These are phyloP conservation scores for Dipodascus geniculatus DNA, from an alignment of 805 yeast genomes.

Conservation along the genomic window DNA sequence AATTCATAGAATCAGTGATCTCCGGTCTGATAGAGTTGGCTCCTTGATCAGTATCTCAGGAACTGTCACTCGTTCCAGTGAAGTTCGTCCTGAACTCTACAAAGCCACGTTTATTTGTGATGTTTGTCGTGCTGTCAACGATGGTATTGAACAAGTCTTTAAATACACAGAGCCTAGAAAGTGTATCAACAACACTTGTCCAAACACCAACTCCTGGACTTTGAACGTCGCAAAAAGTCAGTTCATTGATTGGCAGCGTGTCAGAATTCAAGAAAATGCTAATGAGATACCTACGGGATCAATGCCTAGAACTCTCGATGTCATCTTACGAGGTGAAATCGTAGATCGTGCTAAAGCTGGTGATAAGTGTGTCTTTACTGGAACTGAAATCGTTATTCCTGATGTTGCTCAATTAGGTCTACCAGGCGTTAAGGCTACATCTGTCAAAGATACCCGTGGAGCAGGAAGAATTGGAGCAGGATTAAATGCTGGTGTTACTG, in stretches of 20 bases:
- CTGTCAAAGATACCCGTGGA: constrained; percentile 55
- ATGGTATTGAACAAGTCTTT: constrained; percentile 86
- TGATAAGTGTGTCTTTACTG: constrained; percentile 86
- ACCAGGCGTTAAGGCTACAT: constrained; percentile 87
- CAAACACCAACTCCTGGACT: constrained; percentile 77
- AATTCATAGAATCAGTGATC: constrained; percentile 74
- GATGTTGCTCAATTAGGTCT: constrained; percentile 88
- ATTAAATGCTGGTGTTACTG: constrained; percentile 74
- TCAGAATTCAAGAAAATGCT: constrained; percentile 92
- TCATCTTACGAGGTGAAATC: constrained; percentile 81
- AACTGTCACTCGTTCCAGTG: constrained; percentile 91
- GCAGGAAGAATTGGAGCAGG: constrained; percentile 51
- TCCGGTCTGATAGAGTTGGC: constrained; percentile 83
- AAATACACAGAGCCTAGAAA: constrained; percentile 89
- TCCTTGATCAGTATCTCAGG: constrained; percentile 76
- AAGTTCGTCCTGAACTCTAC: constrained; percentile 89
- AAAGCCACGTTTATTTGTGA: constrained; percentile 85
- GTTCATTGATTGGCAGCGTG: constrained; percentile 93
- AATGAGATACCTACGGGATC: constrained; percentile 96
- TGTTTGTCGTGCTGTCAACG: constrained; percentile 70
- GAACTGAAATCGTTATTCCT: constrained; percentile 89
- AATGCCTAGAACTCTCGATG: constrained; percentile 95
- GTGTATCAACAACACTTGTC: constrained; percentile 82
- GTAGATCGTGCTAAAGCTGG: constrained; percentile 97
- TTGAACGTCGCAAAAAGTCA: constrained; percentile 72